Conservation (phyloP, 257 asterid species). For the Eustoma russellianum region DNA sequence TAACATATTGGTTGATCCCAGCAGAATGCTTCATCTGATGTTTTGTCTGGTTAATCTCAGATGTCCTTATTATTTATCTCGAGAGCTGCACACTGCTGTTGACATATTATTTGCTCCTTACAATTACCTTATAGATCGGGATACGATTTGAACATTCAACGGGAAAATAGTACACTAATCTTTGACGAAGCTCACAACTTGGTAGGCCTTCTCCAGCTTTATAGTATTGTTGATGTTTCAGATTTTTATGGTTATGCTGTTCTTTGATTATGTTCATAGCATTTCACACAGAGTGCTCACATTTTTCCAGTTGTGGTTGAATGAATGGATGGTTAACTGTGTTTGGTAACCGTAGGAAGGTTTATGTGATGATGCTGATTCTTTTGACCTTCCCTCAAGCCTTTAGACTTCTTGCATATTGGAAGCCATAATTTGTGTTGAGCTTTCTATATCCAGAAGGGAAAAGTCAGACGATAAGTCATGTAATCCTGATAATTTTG, state of each 20-base stretch:
- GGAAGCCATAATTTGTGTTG: conserved; percentile 75
- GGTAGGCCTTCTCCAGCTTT: conserved; percentile 35
- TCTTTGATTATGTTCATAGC: conserved; percentile 2
- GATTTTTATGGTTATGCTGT: conserved; percentile 10
- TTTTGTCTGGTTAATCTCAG: conserved; percentile 20
- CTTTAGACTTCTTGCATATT: conserved; percentile 85
- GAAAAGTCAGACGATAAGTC: conserved; percentile 73
- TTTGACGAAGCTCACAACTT: conserved; percentile 99
- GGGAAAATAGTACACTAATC: conserved; percentile 77
- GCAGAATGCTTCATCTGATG: conserved; percentile 11
- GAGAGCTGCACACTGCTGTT: conserved; percentile 79
- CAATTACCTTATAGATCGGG: conserved; percentile 92
- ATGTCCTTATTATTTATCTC: conserved; percentile 92
- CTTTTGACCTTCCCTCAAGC: conserved; percentile 83
- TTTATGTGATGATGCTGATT: conserved; percentile 96
- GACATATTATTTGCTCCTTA: conserved; percentile 96
- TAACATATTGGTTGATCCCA: conserved; percentile 14
- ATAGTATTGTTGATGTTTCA: conserved; percentile 14
- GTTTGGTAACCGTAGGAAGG: conserved; percentile 57
- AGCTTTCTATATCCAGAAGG: conserved; percentile 65
- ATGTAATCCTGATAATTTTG: conserved; percentile 87
- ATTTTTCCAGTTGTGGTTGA: conserved; percentile 7
- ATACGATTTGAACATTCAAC: conserved; percentile 50
- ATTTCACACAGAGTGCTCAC: neutral
- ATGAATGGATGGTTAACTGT: neutral